Conservation (phyloP, 768 basidiomycete species). For the Rhodotorula taiwanensis region DNA sequence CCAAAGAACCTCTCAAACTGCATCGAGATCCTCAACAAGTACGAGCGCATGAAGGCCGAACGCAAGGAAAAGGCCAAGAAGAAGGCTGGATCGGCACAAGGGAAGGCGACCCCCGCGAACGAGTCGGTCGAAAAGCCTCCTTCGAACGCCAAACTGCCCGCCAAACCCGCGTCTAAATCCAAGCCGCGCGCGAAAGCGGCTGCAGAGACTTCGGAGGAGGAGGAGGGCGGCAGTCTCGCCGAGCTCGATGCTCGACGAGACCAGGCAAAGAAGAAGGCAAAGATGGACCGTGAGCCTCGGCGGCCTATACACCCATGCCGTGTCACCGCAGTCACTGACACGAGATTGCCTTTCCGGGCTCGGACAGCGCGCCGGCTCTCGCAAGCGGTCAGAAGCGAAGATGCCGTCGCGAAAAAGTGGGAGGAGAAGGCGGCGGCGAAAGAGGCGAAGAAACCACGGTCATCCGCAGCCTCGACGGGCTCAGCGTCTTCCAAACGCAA, state of each 20-base stretch:
- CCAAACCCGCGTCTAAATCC: not conserved
- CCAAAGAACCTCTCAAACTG: conserved; percentile 19
- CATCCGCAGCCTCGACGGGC: no score
- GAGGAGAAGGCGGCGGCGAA: conserved; percentile 18
- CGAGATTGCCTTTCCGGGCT: not conserved
- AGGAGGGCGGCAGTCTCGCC: not conserved
- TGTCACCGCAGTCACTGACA: no score
- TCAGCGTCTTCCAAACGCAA: not conserved
- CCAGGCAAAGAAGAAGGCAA: conserved; percentile 13
- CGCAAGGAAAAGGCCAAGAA: not conserved
- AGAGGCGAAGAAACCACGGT: not conserved
- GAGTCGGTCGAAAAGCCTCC: not conserved
- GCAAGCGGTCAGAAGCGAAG: no score
- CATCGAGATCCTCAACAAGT: conserved; percentile 10
- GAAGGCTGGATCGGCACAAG: not conserved
- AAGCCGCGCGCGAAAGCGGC: not conserved
- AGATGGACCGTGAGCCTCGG: not conserved
- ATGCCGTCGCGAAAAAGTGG: conserved; percentile 21
- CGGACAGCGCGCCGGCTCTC: not conserved
- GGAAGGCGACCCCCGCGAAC: not conserved
- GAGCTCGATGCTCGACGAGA: conserved; percentile 3
- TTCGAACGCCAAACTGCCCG: not conserved
- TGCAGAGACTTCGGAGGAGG: no score
- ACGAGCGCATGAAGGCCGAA: not conserved
- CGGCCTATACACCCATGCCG: no score